These are phyloP conservation scores for Rhodotorula diobovata DNA, from an alignment of 768 basidiomycete species.

Conservation along the genomic window DNA sequence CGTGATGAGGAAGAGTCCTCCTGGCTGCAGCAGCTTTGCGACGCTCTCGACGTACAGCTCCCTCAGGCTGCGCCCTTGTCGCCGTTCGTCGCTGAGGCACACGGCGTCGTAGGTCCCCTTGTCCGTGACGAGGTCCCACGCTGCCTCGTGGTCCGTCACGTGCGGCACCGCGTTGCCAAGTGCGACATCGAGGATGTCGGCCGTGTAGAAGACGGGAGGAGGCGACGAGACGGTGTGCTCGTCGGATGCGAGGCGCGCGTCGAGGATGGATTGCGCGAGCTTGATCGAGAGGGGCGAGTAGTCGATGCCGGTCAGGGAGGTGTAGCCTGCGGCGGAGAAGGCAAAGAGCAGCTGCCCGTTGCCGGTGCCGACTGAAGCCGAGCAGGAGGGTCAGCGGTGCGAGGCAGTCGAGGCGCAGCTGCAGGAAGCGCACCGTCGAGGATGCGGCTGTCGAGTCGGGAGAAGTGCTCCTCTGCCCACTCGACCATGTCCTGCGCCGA, in stretches of 20 bases:
- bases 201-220: slow-evolving; percentile 22
- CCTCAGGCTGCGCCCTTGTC: slow-evolving; percentile 43
- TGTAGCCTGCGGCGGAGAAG: slow-evolving; percentile 39
- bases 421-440: slow-evolving; percentile 46
- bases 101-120: slow-evolving; percentile 53
- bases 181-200: slow-evolving; percentile 35
- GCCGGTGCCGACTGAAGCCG: slow-evolving; percentile 40
- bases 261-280: slow-evolving; percentile 45
- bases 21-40: slow-evolving; percentile 45
- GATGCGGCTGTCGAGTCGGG: slow-evolving; percentile 42
- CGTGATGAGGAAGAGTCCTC: slow-evolving; percentile 50
- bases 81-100: slow-evolving; percentile 44
- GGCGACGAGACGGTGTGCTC: slow-evolving; percentile 1
- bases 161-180: slow-evolving; percentile 34
- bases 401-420: background rate
- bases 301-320: slow-evolving; percentile 49
- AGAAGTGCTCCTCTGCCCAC: slow-evolving; percentile 48
- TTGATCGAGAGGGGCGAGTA: slow-evolving; percentile 48
- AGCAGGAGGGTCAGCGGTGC: background rate
- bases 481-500: slow-evolving; percentile 50
- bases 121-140: slow-evolving; percentile 49
- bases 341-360: slow-evolving; percentile 44
- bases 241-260: background rate
- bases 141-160: slow-evolving; percentile 39
- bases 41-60: slow-evolving; percentile 48